Evolutionary conservation across 371 early-diverging fungal genomes (phyloP).

Genomic region (Mucor velutinosus): DNA sequence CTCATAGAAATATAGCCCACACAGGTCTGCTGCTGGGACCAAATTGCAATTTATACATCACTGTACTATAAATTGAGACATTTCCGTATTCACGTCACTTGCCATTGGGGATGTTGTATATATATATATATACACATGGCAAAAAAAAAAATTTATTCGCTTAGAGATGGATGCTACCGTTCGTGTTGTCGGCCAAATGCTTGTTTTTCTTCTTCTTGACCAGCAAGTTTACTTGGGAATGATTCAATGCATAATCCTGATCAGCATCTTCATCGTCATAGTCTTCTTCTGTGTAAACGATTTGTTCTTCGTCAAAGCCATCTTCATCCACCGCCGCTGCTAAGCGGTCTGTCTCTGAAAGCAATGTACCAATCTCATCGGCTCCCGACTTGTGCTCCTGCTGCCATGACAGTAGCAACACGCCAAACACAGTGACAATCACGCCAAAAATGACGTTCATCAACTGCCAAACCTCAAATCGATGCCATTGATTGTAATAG

Average conservation of each 20-base stretch:
- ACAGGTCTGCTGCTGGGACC: neutral
- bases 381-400: neutral
- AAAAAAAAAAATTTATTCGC: neutral
- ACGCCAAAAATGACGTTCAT: constrained; percentile 67
- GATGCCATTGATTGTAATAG: constrained; percentile 75
- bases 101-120: neutral
- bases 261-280: neutral
- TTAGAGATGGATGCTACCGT: neutral
- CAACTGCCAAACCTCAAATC: constrained; percentile 61
- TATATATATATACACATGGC: neutral
- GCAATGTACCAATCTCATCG: neutral
- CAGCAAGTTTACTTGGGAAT: constrained; percentile 4
- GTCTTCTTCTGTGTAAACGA: constrained; percentile 2
- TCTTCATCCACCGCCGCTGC: constrained; percentile 1
- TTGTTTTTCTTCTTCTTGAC: constrained; percentile 1
- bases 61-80: constrained; percentile 16
- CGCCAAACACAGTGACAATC: constrained; percentile 59
- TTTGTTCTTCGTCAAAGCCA: neutral
- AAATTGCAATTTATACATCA: neutral
- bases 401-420: constrained; percentile 60
- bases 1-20: neutral
- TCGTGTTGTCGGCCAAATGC: neutral
- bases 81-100: constrained; percentile 4
- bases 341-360: neutral
- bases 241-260: neutral